phyloP scores from a whole-genome alignment of 208 protist species.

The Kentomonas sorsogonicus region DNA sequence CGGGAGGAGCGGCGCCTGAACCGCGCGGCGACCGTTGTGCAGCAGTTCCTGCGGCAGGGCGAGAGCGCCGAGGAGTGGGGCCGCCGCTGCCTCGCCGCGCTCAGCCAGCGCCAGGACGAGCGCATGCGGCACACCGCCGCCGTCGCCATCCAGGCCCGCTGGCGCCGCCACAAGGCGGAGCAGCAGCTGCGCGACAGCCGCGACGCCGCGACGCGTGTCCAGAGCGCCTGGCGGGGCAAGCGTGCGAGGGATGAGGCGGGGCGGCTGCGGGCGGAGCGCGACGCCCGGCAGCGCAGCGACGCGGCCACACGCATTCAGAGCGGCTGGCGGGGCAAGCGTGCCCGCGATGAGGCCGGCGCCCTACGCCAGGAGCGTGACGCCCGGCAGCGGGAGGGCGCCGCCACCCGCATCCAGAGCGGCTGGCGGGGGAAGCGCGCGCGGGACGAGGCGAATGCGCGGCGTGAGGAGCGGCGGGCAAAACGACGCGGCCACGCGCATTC shows the following conservation, averaged over 20 bases:
- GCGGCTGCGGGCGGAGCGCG: neutral
- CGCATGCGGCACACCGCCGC: too few relatives aligned
- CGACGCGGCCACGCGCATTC: conserved; percentile 14
- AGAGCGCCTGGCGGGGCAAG: conserved; percentile 59
- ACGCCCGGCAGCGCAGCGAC: conserved; percentile 9
- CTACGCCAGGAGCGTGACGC: neutral
- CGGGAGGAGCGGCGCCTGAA: conserved; percentile 18
- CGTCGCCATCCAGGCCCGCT: too few relatives aligned
- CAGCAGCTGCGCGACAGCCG: conserved; percentile 12
- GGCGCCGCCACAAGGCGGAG: conserved; percentile 14
- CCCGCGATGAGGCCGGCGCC: neutral
- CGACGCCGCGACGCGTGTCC: conserved; percentile 23
- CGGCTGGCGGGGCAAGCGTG: conserved; percentile 43
- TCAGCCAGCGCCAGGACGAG: too few relatives aligned
- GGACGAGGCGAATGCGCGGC: neutral
- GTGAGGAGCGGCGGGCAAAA: neutral
- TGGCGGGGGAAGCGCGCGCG: conserved; percentile 18
- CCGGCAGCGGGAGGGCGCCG: neutral
- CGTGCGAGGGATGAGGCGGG: neutral
- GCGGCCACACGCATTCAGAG: conserved; percentile 37
- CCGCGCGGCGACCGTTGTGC: conserved; percentile 20
- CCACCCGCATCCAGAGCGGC: conserved; percentile 15
- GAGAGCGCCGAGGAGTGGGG: conserved; percentile 39
- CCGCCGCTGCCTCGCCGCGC: conserved; percentile 17
- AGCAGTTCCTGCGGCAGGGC: conserved; percentile 28